Percentiles rank a stretch among this genome's conserved stretches.
phyloP scores from a whole-genome alignment of 164 flowering plant species.

The Magnolia officinalis region DNA sequence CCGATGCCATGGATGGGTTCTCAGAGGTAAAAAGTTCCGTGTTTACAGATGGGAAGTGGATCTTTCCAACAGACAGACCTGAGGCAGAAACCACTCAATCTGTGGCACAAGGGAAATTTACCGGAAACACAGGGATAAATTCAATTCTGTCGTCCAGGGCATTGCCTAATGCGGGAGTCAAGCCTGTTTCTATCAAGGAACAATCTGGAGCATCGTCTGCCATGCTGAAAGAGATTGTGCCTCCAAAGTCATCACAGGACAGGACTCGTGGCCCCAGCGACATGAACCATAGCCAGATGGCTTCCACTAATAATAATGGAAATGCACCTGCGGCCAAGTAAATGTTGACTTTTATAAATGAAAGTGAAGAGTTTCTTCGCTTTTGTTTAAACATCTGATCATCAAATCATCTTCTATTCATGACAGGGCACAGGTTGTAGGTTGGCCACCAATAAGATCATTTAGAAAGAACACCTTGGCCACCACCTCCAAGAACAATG shows the following conservation, averaged over 20 bases:
- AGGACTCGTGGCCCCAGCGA: conserved; percentile 30
- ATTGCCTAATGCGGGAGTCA: conserved; percentile 16
- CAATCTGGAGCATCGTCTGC: conserved; percentile 31
- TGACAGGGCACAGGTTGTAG: conserved; percentile 92
- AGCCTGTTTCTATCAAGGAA: conserved; percentile 29
- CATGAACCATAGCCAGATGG: conserved; percentile 26
- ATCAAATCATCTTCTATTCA: conserved; percentile 13
- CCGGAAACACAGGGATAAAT: conserved; percentile 20
- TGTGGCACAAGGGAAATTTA: conserved; percentile 43
- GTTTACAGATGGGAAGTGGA: conserved; percentile 54
- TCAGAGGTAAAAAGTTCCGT: conserved; percentile 39
- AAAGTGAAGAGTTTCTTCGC: background rate
- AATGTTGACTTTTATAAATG: conserved; percentile 1
- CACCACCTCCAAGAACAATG: conserved; percentile 70
- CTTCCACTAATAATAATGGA: conserved; percentile 34
- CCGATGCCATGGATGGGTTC: conserved; percentile 68
- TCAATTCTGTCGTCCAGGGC: conserved; percentile 32
- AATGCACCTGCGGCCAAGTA: conserved; percentile 86
- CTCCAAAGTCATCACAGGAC: conserved; percentile 43
- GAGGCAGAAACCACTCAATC: conserved; percentile 36
- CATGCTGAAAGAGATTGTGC: conserved; percentile 36
- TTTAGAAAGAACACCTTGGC: conserved; percentile 79
- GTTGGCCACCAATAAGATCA: conserved; percentile 97
- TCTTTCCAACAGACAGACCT: conserved; percentile 40
- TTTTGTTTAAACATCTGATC: conserved; percentile 2